Conservation (phyloP, 441 rosid species). For the Gossypium trilobum region DNA sequence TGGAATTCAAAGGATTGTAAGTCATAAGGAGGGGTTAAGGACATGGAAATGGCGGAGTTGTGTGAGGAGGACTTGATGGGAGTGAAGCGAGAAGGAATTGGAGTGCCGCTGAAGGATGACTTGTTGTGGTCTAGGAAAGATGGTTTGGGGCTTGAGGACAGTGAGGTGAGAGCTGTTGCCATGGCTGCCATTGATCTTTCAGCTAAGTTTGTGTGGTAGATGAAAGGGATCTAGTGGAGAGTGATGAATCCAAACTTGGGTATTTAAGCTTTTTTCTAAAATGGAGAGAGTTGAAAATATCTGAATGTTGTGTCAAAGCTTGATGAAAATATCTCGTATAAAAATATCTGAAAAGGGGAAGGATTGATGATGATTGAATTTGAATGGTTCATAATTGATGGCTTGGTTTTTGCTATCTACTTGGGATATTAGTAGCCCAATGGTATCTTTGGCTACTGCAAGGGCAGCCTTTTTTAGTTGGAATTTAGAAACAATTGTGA, state of each 20-base stretch:
- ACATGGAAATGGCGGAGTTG: conserved; percentile 14
- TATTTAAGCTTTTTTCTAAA: background rate
- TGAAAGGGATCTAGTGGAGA: background rate
- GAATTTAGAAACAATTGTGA: too few relatives aligned
- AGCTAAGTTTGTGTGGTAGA: background rate
- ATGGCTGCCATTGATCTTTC: conserved; percentile 19
- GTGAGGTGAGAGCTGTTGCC: conserved; percentile 22
- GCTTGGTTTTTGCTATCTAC: background rate
- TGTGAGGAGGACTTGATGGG: conserved; percentile 13
- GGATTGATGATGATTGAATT: conserved; percentile 15
- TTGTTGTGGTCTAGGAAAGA: conserved; percentile 20
- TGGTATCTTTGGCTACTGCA: background rate
- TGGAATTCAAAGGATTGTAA: conserved; percentile 43
- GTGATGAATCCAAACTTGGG: background rate
- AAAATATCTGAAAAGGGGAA: conserved; percentile 2
- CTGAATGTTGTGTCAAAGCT: background rate
- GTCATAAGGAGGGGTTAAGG: conserved; percentile 33
- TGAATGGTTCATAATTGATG: conserved; percentile 13
- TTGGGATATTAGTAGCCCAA: background rate
- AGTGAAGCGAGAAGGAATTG: conserved; percentile 16
- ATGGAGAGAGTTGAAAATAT: background rate
- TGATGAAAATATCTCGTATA: conserved; percentile 8
- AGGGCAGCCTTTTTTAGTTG: background rate
- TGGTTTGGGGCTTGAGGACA: conserved; percentile 20
- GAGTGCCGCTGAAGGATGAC: conserved; percentile 21